Evolutionary conservation across 768 basidiomycete species (phyloP).

Genomic region (Clitopilus hobsonii): DNA sequence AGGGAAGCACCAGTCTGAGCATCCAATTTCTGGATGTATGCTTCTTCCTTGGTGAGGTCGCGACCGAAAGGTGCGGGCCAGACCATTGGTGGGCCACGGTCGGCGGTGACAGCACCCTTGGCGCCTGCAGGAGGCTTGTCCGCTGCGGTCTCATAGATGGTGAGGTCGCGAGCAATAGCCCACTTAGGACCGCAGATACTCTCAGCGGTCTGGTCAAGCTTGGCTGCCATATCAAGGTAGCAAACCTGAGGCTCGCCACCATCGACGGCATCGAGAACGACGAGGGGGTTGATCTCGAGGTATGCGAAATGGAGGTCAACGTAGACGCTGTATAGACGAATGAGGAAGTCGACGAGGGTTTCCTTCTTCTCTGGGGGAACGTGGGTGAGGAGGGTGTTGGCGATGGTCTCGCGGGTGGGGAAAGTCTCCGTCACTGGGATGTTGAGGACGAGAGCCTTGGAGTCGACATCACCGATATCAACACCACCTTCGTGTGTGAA

Average conservation of each 20-base stretch:
- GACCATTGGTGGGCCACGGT: constrained; percentile 97
- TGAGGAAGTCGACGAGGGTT: constrained; percentile 90
- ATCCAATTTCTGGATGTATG: constrained; percentile 98
- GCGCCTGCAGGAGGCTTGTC: constrained; percentile 34
- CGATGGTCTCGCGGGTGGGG: constrained; percentile 78
- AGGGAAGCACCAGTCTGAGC: constrained; percentile 96
- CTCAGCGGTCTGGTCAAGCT: constrained; percentile 99
- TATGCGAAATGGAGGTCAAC: constrained; percentile 99
- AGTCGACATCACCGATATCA: constrained; percentile 97
- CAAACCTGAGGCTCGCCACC: constrained; percentile 73
- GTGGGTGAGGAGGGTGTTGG: constrained; percentile 70
- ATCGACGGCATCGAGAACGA: constrained; percentile 79
- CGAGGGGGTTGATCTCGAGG: constrained; percentile 98
- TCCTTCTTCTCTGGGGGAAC: constrained; percentile 86
- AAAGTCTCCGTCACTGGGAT: constrained; percentile 73
- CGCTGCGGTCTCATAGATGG: constrained; percentile 55
- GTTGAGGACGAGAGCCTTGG: constrained; percentile 88
- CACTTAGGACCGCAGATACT: constrained; percentile 98
- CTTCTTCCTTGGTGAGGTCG: constrained; percentile 97
- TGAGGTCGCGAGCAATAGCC: constrained; percentile 92
- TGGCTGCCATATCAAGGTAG: constrained; percentile 99
- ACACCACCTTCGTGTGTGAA: constrained; percentile 99
- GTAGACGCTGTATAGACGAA: constrained; percentile 94
- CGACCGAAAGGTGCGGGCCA: constrained; percentile 97
- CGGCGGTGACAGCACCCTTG: constrained; percentile 64